phyloP scores from a whole-genome alignment of 2,329 filamentous ascomycete species.

The Cladophialophora exuberans region DNA sequence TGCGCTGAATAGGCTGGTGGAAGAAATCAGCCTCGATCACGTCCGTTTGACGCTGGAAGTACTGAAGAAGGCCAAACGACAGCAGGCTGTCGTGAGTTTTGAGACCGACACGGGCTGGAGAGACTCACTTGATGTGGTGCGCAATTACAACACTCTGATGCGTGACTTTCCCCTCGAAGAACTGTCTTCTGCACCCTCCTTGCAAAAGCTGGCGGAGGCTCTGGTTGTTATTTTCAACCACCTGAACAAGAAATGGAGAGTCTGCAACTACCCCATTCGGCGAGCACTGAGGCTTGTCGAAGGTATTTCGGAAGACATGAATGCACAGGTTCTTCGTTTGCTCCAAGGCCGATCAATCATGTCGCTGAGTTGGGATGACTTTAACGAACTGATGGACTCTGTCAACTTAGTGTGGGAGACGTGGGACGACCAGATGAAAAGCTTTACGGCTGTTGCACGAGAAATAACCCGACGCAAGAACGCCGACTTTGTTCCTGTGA shows the following conservation, averaged over 20 bases:
- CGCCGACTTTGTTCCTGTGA: slow-evolving; percentile 98
- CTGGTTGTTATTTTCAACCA: slow-evolving; percentile 89
- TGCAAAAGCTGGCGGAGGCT: slow-evolving; percentile 86
- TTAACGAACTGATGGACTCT: slow-evolving; percentile 79
- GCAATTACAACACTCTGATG: slow-evolving; percentile 99
- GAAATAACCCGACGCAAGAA: slow-evolving; percentile 91
- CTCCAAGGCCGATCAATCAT: slow-evolving; percentile 86
- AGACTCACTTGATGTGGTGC: slow-evolving; percentile 92
- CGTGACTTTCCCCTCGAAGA: slow-evolving; percentile 97
- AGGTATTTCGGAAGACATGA: slow-evolving; percentile 91
- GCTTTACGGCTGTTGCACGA: slow-evolving; percentile 96
- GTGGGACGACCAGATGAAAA: slow-evolving; percentile 96
- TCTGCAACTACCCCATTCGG: slow-evolving; percentile 92
- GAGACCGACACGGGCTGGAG: slow-evolving; percentile 93
- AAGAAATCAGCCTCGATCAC: slow-evolving; percentile 83
- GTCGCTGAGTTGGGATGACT: slow-evolving; percentile 89
- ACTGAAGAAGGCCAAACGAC: slow-evolving; percentile 94
- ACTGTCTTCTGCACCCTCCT: slow-evolving; percentile 84
- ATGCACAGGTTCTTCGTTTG: slow-evolving; percentile 80
- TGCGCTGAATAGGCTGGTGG: slow-evolving; percentile 87
- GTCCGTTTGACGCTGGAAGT: slow-evolving; percentile 92
- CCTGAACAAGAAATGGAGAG: slow-evolving; percentile 95
- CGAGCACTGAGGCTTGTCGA: slow-evolving; percentile 93
- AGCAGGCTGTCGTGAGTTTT: slow-evolving; percentile 96
- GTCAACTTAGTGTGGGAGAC: slow-evolving; percentile 84